Base-by-base conservation (phyloP, 2,329 filamentous ascomycete species). In the Fusarium kyushuense region DNA sequence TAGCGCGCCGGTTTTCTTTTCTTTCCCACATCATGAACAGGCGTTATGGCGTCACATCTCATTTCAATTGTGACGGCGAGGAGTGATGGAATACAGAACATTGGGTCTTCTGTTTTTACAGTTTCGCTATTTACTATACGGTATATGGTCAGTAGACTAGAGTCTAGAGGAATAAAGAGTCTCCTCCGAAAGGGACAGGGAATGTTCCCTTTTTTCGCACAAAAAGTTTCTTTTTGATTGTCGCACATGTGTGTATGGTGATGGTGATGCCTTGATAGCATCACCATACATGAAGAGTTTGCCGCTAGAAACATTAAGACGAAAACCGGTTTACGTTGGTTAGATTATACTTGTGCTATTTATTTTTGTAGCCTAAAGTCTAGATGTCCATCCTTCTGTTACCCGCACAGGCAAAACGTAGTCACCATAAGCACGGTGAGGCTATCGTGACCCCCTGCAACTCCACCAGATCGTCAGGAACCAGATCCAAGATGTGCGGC, bases 31-130 rank as follows among this genome's bases (percentile, higher is more conserved):
- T 72, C 59, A 75, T 72, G 73, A 74, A 69, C 27, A 60, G 75
- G 75, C 74, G 75, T 76, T 66, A 49, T 42, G 75, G 74, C 70
- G 74, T 76, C 54, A 36, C 30, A 48, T 59, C 47, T 59, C 46
- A 40, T 60, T 63, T 58, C 40, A 46, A 49, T 55, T 48, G 59
- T 64, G 57, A 56, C 54, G 58, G 58, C 48, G 58, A 53, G 71
- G 70, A 61, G 67, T 67, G 66, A 65, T 63, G 69, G 71, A 73
- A 62, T 74, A 73, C 69, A 65, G 71, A 57, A 73, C 71, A 49
- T 51, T 56, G 58, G 58, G 42, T 27, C 41, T 62, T 49, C 47
- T 49, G 54, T 54, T 54, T 54, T 65, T 57, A 52, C 53, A 67
- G 51, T 45, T 49, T 41, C 29, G 12, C 25, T 60, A 45, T 65